These are phyloP conservation scores for Penicillium atrosanguineum DNA, from an alignment of 495 filamentous ascomycete species.

Conservation along the genomic window DNA sequence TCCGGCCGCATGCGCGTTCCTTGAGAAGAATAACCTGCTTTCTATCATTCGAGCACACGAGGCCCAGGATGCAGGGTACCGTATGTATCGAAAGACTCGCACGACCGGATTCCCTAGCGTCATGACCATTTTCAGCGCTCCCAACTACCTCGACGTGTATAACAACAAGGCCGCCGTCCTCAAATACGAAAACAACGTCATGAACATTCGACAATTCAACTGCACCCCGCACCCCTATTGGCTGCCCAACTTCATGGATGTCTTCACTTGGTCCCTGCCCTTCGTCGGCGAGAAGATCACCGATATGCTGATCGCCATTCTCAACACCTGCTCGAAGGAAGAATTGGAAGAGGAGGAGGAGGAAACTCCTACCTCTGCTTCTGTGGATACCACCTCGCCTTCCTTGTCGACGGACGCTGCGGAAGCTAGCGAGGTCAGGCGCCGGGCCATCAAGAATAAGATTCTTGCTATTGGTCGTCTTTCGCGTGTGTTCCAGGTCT, in stretches of 20 bases:
- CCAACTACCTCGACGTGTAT: conserved; percentile 99
- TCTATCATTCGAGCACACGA: conserved; percentile 99
- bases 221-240: conserved; percentile 99
- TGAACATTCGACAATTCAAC: conserved; percentile 99
- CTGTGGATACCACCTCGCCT: conserved; percentile 66
- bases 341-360: conserved; percentile 86
- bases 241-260: conserved; percentile 99
- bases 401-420: conserved; percentile 62
- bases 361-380: conserved; percentile 64
- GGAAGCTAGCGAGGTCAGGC: conserved; percentile 86
- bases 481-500: conserved; percentile 96
- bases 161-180: conserved; percentile 99
- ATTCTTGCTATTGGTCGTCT: conserved; percentile 95
- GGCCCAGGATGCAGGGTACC: conserved; percentile 95
- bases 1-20: conserved; percentile 93
- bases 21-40: conserved; percentile 98
- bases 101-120: conserved; percentile 98
- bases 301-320: conserved; percentile 97
- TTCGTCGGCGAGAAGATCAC: conserved; percentile 99
- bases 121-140: conserved; percentile 99
- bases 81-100: conserved; percentile 98
- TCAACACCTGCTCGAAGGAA: conserved; percentile 97
- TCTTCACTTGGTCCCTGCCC: conserved; percentile 97
- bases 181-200: conserved; percentile 99
- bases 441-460: conserved; percentile 98